Conservation (phyloP, 106 monocot genomes). For the Acorus calamus region DNA sequence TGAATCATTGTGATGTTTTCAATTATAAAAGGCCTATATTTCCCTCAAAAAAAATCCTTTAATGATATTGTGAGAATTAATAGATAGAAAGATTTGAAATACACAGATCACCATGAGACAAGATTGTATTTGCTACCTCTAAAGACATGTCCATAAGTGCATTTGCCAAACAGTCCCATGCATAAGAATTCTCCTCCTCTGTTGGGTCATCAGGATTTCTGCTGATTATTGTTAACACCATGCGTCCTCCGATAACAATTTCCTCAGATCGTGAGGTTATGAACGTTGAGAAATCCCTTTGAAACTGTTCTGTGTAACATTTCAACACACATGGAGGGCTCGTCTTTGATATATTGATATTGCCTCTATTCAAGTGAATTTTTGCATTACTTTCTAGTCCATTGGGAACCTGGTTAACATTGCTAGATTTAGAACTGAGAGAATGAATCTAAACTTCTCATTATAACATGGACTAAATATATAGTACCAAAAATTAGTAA, state of each 20-base stretch:
- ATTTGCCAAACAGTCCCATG: conserved; percentile 14
- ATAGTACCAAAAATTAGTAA: too few relatives aligned
- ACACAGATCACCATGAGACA: too few relatives aligned
- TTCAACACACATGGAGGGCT: conserved; percentile 4
- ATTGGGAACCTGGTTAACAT: conserved; percentile 7
- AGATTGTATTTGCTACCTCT: conserved; percentile 15
- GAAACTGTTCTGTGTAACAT: conserved; percentile 15
- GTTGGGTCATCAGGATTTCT: conserved; percentile 7
- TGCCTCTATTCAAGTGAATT: conserved; percentile 1
- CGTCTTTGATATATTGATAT: conserved; percentile 9
- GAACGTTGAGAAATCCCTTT: conserved; percentile 23
- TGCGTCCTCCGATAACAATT: conserved; percentile 13
- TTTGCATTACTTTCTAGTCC: background rate
- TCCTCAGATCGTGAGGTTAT: conserved; percentile 8
- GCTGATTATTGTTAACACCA: conserved; percentile 16
- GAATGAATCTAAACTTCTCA: too few relatives aligned
- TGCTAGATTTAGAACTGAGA: too few relatives aligned
- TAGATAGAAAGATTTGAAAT: too few relatives aligned
- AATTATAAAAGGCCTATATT: too few relatives aligned
- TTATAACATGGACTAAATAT: too few relatives aligned
- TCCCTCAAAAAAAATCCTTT: too few relatives aligned
- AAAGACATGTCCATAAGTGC: conserved; percentile 21
- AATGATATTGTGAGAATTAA: too few relatives aligned
- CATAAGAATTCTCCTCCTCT: conserved; percentile 1
- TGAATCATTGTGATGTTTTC: too few relatives aligned